Evolutionary conservation across 768 basidiomycete genomes (phyloP), one percentile per base, ranked within the genome.

Genomic region (Suillus luteus): DNA sequence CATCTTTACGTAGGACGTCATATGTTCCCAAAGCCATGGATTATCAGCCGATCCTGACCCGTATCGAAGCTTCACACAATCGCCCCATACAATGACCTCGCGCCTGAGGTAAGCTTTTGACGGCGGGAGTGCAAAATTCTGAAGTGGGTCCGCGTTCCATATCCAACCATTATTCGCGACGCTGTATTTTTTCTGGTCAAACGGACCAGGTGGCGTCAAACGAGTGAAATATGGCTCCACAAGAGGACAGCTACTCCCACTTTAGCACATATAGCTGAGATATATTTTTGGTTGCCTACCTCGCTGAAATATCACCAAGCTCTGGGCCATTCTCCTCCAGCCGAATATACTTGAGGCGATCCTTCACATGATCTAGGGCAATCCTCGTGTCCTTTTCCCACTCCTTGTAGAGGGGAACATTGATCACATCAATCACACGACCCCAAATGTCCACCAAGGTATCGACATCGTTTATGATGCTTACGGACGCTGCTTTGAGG

Each of bases 121-220:
- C 0, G 91, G 91, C 33, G 86, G 85, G 15, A 92, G 84, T 9
- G 96, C 97, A 78, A 99, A 99, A 78, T 98, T 98, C 67, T 88
- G 83, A 17, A 99, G 83, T 0, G 97, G 96, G 72, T 99, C 89
- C 2, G 96, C 96, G 67, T 90, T 80, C 96, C 97, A 99, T 67
- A 99, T 95, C 97, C 97, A 99, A 3, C 97, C 97, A 72, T 99
- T 99, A 77, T 99, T 98, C 6, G 96, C 97, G 35, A 99, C 80
- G 2, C 92, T 89, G 71, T 95, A 91, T 15, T 83, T 79, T 17
- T 70, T 66, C 5, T 81, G 78, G 55, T 86, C 80, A 60, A 81
- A 79, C 65, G 81, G 82, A n/a, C 81, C 83, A 60, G 85, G 82
- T 2, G 80, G 83, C 44, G 66, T 79, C 14, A 98, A 75, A 31